Evolutionary conservation across 352 stramenopile genomes (phyloP).

Genomic region (Pythium phragmitis): DNA sequence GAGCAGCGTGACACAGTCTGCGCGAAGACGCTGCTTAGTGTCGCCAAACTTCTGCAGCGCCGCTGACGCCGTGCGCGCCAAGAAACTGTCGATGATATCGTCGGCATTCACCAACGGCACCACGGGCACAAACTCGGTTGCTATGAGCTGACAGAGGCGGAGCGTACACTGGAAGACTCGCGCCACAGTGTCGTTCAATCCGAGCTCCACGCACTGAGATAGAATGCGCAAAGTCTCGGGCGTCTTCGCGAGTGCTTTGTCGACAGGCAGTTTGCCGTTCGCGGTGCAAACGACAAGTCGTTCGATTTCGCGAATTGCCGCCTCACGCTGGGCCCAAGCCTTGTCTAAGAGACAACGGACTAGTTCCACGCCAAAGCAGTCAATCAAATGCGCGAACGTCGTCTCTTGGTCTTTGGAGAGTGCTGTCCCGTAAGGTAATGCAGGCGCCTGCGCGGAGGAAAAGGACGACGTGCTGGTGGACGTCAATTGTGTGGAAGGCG

Average conservation of each 20-base stretch:
- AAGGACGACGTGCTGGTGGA: constrained; percentile 3
- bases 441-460: constrained; percentile 35
- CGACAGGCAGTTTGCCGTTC: constrained; percentile 40
- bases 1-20: constrained; percentile 71
- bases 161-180: constrained; percentile 81
- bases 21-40: constrained; percentile 69
- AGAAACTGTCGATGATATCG: constrained; percentile 54
- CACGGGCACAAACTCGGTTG: constrained; percentile 68
- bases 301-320: constrained; percentile 72
- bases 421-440: constrained; percentile 69
- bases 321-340: constrained; percentile 72
- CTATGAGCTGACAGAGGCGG: constrained; percentile 64
- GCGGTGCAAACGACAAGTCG: constrained; percentile 55
- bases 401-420: constrained; percentile 61
- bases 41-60: constrained; percentile 78
- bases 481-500: background rate
- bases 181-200: constrained; percentile 72
- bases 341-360: constrained; percentile 83
- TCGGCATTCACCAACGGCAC: constrained; percentile 34
- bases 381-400: constrained; percentile 48
- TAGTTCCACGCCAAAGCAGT: constrained; percentile 62
- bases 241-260: constrained; percentile 54
- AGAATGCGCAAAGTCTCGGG: constrained; percentile 59
- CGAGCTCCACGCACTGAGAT: constrained; percentile 56
- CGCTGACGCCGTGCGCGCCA: constrained; percentile 55